phyloP scores from a whole-genome alignment of 2,329 filamentous ascomycete species.

The Aspergillus thermomutatus region DNA sequence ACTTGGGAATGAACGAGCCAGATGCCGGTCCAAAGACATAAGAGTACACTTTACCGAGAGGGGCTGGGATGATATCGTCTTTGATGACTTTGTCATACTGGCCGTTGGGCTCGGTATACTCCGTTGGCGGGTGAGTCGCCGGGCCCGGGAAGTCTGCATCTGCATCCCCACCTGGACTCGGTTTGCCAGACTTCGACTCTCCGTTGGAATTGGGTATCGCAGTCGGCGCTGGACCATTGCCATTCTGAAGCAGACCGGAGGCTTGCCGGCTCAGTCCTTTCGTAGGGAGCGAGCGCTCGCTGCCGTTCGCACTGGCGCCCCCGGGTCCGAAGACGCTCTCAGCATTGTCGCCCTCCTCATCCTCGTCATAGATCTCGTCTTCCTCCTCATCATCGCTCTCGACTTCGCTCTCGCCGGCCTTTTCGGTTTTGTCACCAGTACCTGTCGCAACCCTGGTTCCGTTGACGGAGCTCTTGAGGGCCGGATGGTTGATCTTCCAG shows the following conservation, averaged over 20 bases:
- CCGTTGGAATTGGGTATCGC: conserved; percentile 33
- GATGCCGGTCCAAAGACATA: conserved; percentile 82
- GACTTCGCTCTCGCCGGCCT: conserved; percentile 66
- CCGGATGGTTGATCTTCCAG: conserved; percentile 95
- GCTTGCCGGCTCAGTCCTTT: conserved; percentile 67
- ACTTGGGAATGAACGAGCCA: conserved; percentile 77
- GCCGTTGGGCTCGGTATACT: conserved; percentile 72
- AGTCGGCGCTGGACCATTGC: conserved; percentile 32
- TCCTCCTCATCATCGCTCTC: conserved; percentile 75
- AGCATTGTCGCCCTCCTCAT: conserved; percentile 50
- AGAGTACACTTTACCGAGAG: conserved; percentile 86
- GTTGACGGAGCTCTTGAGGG: conserved; percentile 84
- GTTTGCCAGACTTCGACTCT: conserved; percentile 49
- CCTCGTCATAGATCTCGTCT: conserved; percentile 56
- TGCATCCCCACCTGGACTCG: conserved; percentile 31
- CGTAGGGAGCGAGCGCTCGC: conserved; percentile 43
- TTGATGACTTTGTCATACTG: conserved; percentile 85
- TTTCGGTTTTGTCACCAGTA: conserved; percentile 85
- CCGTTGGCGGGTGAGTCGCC: conserved; percentile 74
- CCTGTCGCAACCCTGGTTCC: conserved; percentile 79
- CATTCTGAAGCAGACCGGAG: conserved; percentile 52
- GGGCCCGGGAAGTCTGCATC: conserved; percentile 75
- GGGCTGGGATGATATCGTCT: conserved; percentile 82
- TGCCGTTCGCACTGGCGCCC: conserved; percentile 52
- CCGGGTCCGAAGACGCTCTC: conserved; percentile 61